phyloP scores from a whole-genome alignment of 352 stramenopile species.

The Phytophthora sansomeana region DNA sequence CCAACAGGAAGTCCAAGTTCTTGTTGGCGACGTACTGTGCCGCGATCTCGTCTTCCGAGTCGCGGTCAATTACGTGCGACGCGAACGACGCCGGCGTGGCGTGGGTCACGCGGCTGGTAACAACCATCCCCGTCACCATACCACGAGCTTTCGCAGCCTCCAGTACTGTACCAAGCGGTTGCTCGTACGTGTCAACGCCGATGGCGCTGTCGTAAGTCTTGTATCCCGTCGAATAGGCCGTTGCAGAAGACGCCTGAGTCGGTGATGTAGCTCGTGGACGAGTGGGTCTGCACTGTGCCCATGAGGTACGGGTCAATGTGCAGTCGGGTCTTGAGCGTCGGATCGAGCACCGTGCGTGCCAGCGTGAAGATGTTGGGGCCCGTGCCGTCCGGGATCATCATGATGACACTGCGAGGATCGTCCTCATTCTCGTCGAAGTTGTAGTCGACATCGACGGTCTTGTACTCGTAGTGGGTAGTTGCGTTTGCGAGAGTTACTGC shows the following conservation, averaged over 20 bases:
- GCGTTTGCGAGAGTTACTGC: constrained; percentile 36
- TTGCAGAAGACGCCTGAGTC: constrained; percentile 70
- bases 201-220: constrained; percentile 66
- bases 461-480: constrained; percentile 60
- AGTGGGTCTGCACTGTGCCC: constrained; percentile 69
- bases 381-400: constrained; percentile 68
- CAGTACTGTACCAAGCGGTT: constrained; percentile 59
- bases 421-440: constrained; percentile 58
- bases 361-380: constrained; percentile 67
- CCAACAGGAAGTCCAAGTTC: constrained; percentile 72
- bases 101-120: constrained; percentile 72
- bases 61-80: constrained; percentile 58
- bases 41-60: constrained; percentile 65
- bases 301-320: constrained; percentile 55
- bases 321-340: constrained; percentile 56
- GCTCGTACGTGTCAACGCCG: constrained; percentile 54
- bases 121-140: constrained; percentile 72
- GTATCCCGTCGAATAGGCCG: constrained; percentile 61
- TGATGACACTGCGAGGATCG: constrained; percentile 61
- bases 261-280: constrained; percentile 73
- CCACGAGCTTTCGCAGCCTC: constrained; percentile 65
- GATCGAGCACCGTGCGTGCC: constrained; percentile 63
- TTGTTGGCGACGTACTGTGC: constrained; percentile 72
- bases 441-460: too few relatives aligned
- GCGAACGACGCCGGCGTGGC: constrained; percentile 67